Evolutionary conservation across 2,329 filamentous ascomycete genomes (phyloP).

Genomic region (Fusarium nurragi): DNA sequence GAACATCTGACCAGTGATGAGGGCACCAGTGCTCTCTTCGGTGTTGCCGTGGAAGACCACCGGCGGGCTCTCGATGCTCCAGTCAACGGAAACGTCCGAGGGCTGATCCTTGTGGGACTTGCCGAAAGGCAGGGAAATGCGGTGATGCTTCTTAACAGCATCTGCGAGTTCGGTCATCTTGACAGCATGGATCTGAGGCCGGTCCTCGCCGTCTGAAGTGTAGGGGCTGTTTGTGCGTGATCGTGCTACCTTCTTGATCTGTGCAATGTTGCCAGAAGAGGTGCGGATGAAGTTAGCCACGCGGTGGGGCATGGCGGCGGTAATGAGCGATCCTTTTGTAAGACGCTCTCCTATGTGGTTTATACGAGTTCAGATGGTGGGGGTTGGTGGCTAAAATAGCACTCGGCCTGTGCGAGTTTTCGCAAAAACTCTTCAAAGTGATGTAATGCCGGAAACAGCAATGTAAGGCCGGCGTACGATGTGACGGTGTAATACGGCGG

Average conservation of each 20-base stretch:
- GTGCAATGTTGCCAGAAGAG: slow-evolving; percentile 64
- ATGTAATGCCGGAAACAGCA: slow-evolving; percentile 29
- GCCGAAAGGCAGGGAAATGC: slow-evolving; percentile 54
- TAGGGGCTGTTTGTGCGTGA: slow-evolving; percentile 49
- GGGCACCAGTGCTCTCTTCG: slow-evolving; percentile 79
- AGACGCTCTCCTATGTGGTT: slow-evolving; percentile 14
- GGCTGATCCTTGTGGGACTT: slow-evolving; percentile 56
- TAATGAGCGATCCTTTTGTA: slow-evolving; percentile 31
- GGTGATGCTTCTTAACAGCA: slow-evolving; percentile 55
- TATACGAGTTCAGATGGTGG: slow-evolving; percentile 22
- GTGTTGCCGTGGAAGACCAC: slow-evolving; percentile 83
- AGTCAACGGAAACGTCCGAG: slow-evolving; percentile 57
- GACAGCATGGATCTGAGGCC: slow-evolving; percentile 43
- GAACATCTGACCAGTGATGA: slow-evolving; percentile 85
- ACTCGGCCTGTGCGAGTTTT: slow-evolving; percentile 19
- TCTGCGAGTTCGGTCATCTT: slow-evolving; percentile 54
- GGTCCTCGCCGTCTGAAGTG: slow-evolving; percentile 51
- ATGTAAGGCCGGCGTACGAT: slow-evolving; percentile 1
- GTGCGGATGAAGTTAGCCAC: slow-evolving; percentile 67
- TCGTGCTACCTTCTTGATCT: slow-evolving; percentile 55
- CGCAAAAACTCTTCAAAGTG: slow-evolving; percentile 32
- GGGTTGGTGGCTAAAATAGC: slow-evolving; percentile 34
- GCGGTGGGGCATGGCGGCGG: slow-evolving; percentile 63
- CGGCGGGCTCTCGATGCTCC: slow-evolving; percentile 84
- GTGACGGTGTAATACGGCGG: slow-evolving; percentile 23